Evolutionary conservation across 2,329 filamentous ascomycete species (phyloP).

Genomic region (Diaporthe nobilis): DNA sequence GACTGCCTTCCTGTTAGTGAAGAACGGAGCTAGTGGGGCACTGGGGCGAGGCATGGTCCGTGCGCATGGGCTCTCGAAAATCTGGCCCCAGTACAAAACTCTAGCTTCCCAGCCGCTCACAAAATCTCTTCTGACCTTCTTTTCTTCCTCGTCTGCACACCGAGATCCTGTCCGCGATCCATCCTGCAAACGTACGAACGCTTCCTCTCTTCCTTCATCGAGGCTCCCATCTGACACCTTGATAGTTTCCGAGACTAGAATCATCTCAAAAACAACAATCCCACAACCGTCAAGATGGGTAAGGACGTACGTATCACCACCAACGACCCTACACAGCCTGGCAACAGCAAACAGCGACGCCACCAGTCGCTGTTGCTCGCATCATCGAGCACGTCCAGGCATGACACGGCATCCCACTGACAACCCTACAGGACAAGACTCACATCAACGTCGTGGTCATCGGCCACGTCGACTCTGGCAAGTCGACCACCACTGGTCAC

Average conservation of each 20-base stretch:
- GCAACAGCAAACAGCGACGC: constrained; percentile 8
- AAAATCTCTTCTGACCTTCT: constrained; percentile 40
- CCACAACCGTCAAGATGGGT: constrained; percentile 41
- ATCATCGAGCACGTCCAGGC: neutral
- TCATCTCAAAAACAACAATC: constrained; percentile 33
- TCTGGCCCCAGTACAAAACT: constrained; percentile 38
- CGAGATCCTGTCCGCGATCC: constrained; percentile 43
- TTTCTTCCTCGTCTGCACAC: constrained; percentile 42
- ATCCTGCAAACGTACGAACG: constrained; percentile 42
- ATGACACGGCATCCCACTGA: constrained; percentile 41
- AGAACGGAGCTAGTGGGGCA: constrained; percentile 20
- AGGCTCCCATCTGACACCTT: constrained; percentile 37
- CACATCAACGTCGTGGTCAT: constrained; percentile 81
- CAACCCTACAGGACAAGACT: constrained; percentile 88
- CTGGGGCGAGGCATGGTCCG: constrained; percentile 20
- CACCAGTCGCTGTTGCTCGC: constrained; percentile 5
- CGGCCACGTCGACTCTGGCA: constrained; percentile 98
- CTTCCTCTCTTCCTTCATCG: constrained; percentile 18
- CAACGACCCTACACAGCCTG: neutral
- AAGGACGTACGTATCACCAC: constrained; percentile 27
- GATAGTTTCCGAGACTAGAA: constrained; percentile 40
- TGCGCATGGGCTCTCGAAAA: constrained; percentile 37
- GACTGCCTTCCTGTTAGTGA: constrained; percentile 21
- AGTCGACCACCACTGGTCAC: constrained; percentile 94
- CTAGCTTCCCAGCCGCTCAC: constrained; percentile 37